Base-by-base conservation (phyloP, 768 basidiomycete species). In the Phylloporus scabripes region DNA sequence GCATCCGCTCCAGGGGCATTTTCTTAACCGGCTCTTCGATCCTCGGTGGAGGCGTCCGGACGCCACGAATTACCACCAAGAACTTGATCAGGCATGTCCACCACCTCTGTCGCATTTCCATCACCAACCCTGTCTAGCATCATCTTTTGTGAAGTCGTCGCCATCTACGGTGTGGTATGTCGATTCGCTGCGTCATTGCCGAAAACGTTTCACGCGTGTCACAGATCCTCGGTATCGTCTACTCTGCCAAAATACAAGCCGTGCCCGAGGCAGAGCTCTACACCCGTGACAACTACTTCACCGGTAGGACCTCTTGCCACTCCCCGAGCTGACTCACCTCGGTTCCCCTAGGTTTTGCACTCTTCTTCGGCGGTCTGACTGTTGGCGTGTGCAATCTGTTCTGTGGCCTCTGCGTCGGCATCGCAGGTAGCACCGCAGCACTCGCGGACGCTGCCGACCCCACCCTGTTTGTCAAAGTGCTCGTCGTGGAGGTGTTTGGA, bases 91-190 rank as follows among this genome's bases (percentile, higher is more conserved):
- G 91, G 93, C 92, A 43, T 45, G 78, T 37, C 36, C 37, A 33
- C 24, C 4, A 0, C 1, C 6, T 46, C 10, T 10, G 12, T 24
- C 10, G 28, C 15, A 12, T 11, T 23, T 5, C 6, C 15, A 17
- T 26, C 24, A 45, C 37, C 21, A 39, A 28, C 32, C 15, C 36
- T 20, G 15, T 15, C 7, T 7, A 97, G 95, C 58, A 92, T 98
- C 74, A 97, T 99, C 62, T 97, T 98, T 77, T 97, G 95, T 69
- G 95, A 98, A 74, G 96, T 97, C 62, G 94, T 99, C 24, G 96
- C 95, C 50, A 98, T 99, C 63, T 98, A 98, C 72, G 96, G 89
- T 49, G 90, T 92, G 45, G 91, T 93, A 70, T 51, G 87, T 76
- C 15, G 5, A 40, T 9, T 10, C 11, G 10, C 11, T 23, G 24